Base-by-base conservation (phyloP, 2,329 filamentous ascomycete species). In the Exophiala aquamarina region DNA sequence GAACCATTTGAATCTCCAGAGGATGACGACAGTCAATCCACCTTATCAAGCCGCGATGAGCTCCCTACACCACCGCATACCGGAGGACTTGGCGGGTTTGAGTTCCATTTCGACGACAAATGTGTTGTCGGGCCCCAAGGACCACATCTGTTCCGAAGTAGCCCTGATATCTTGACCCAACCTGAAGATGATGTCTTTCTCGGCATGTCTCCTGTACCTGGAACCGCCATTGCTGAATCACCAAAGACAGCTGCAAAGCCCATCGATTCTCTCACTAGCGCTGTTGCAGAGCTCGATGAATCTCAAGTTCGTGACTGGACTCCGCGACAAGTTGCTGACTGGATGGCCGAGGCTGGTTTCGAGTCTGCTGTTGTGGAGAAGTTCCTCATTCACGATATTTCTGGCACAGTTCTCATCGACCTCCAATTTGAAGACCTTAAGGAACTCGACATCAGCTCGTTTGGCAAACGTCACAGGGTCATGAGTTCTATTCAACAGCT, bases 361-460 rank as follows among this genome's bases (percentile, higher is more conserved):
- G 91, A 95, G 64, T 72, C 82, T 41, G 72, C 77, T 5, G 77
- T 92, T 41, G 84, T 93, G 9, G 84, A 94, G 61, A 88, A 86
- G 59, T 96, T 98, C 61, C 78, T 91, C 52, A 81, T 86, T 60
- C 94, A 98, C 66, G 92, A 98, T 63, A 96, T 98, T 66, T 89
- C 86, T 19, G 92, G 92, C 11, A 78, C 83, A 3, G 88, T 97
- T 46, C 73, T 97, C 15, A 83, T 95, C 42, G 90, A 92, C n/a
- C 73, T 98, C 34, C 90, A 95, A 63, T 91, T 92, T 58, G 89
- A 95, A 55, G 91, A 84, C 50, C 67, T 84, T 26, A 83, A 82
- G 59, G 81, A 84, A 59, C 69, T 84, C 10, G 79, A 78, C 41
- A 83, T 84, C 36, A 67, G 71, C 36, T 84, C 81, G 0, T 84